Conservation (phyloP, 371 early-diverging fungal genomes). For the Mucor indicus region DNA sequence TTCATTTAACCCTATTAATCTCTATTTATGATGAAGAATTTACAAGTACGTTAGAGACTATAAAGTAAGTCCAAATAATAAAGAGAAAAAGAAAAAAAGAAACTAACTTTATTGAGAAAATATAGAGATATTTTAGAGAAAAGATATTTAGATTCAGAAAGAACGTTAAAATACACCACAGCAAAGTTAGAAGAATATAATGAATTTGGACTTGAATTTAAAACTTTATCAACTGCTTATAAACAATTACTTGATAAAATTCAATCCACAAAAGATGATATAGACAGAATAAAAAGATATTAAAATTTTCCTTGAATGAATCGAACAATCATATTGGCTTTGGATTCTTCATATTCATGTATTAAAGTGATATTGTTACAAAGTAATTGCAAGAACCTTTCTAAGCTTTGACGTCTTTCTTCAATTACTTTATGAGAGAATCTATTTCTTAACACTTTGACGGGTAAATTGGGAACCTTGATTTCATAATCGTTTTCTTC, state of each 20-base stretch:
- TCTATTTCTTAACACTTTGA: slow-evolving; percentile 94
- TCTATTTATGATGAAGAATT: slow-evolving; percentile 10
- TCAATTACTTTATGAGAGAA: slow-evolving; percentile 94
- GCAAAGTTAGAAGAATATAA: slow-evolving; percentile 12
- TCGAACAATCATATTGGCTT: slow-evolving; percentile 11
- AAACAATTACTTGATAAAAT: slow-evolving; percentile 10
- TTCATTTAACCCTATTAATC: slow-evolving; percentile 11
- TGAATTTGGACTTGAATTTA: slow-evolving; percentile 17
- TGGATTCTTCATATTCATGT: slow-evolving; percentile 19
- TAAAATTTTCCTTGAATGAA: slow-evolving; percentile 18
- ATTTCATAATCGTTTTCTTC: slow-evolving; percentile 89
- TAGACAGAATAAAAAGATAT: slow-evolving; percentile 9
- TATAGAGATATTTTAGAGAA: slow-evolving; percentile 9
- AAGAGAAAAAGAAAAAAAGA: background rate
- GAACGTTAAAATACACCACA: slow-evolving; percentile 4
- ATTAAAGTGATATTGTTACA: slow-evolving; percentile 13
- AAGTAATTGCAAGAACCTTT: slow-evolving; percentile 87
- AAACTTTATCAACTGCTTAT: slow-evolving; percentile 10
- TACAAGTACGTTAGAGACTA: slow-evolving; percentile 3
- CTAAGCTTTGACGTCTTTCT: slow-evolving; percentile 82
- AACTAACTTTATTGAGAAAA: background rate
- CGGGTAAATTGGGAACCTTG: slow-evolving; percentile 93
- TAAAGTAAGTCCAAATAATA: slow-evolving; percentile 9
- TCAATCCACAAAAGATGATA: slow-evolving; percentile 19
- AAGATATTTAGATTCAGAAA: slow-evolving; percentile 9